Evolutionary conservation across 129 eudicot species (phyloP).

Genomic region (Artemisia argyi): DNA sequence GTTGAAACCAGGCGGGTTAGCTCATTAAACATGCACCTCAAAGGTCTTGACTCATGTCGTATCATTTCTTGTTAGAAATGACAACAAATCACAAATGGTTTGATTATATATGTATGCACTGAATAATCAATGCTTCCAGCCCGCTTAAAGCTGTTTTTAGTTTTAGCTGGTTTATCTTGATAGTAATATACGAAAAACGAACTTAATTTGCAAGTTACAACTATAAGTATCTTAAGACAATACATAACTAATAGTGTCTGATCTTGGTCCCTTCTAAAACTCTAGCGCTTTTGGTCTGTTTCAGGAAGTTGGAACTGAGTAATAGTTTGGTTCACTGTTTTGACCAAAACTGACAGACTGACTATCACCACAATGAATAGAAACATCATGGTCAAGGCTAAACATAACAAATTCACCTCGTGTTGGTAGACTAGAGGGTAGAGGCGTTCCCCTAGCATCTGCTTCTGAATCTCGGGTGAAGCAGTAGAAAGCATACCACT

Average conservation of each 20-base stretch:
- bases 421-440: conserved; percentile 73
- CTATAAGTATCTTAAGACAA: not conserved
- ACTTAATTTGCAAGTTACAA: not conserved
- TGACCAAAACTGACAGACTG: not conserved
- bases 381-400: not conserved
- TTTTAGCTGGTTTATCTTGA: not conserved
- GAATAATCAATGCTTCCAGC: not conserved
- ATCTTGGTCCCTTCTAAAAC: not conserved
- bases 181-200: not conserved
- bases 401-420: conserved; percentile 41
- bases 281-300: not conserved
- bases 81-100: not conserved
- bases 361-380: not conserved
- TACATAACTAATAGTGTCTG: not conserved
- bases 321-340: not conserved
- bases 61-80: not conserved
- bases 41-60: not conserved
- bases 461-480: conserved; percentile 70
- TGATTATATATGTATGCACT: not conserved
- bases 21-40: not conserved
- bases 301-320: no score
- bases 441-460: conserved; percentile 75
- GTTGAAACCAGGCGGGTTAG: not conserved
- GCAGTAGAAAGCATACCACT: conserved; percentile 81
- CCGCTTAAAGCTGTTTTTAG: not conserved